Evolutionary conservation across 2,329 filamentous ascomycete species (phyloP).

Genomic region (Cladosporium sp.): DNA sequence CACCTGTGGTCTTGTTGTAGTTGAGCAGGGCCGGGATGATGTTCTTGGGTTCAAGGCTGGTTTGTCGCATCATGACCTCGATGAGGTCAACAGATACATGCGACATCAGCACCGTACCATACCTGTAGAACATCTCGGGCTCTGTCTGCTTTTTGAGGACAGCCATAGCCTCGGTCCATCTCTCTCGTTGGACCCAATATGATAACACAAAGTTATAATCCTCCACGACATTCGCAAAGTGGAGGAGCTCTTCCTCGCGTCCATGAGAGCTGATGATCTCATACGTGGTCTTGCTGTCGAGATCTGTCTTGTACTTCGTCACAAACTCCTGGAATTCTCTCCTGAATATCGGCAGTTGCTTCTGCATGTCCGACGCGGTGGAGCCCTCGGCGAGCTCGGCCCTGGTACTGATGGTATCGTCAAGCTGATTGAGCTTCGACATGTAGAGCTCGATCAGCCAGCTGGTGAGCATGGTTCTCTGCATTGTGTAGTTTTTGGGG

Average conservation of each 20-base stretch:
- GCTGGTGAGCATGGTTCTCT: constrained; percentile 89
- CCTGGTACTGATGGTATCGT: constrained; percentile 89
- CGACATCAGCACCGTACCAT: constrained; percentile 94
- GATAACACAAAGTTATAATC: constrained; percentile 94
- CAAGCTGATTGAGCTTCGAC: constrained; percentile 91
- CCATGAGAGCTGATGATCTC: constrained; percentile 96
- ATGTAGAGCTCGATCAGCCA: constrained; percentile 98
- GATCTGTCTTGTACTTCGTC: constrained; percentile 77
- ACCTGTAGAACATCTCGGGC: constrained; percentile 91
- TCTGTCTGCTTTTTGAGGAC: constrained; percentile 93
- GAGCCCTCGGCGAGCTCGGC: constrained; percentile 72
- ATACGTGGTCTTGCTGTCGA: constrained; percentile 90
- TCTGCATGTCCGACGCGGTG: constrained; percentile 65
- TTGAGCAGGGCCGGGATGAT: constrained; percentile 92
- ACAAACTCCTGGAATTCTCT: constrained; percentile 89
- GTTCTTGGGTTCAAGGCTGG: constrained; percentile 78
- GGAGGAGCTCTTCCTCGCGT: constrained; percentile 86
- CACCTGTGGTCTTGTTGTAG: constrained; percentile 73
- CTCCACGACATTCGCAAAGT: constrained; percentile 83
- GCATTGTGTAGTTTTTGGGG: constrained; percentile 85
- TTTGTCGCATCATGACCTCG: constrained; percentile 93
- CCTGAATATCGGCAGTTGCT: constrained; percentile 69
- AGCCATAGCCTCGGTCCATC: constrained; percentile 82
- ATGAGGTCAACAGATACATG: constrained; percentile 82
- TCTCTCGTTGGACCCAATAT: constrained; percentile 96